Percentiles rank a stretch among this genome's conserved stretches.
phyloP scores from a whole-genome alignment of 176 grass and related monocot genomes.

The Musa itinerans region DNA sequence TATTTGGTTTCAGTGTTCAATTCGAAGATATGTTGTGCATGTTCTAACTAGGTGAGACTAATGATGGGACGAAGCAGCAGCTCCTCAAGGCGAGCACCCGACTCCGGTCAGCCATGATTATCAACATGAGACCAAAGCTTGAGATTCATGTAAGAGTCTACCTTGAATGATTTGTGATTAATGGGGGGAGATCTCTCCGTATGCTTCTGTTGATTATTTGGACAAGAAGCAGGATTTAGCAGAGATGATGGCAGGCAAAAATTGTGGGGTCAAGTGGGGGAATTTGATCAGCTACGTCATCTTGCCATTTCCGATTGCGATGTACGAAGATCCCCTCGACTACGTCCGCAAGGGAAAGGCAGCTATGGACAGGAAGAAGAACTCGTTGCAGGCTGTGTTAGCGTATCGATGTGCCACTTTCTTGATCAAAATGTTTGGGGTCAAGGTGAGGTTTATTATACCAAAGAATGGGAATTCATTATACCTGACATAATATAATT shows the following conservation, averaged over 20 bases:
- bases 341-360: slow-evolving; percentile 13
- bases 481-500: no score
- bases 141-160: slow-evolving; percentile 53
- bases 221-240: slow-evolving; percentile 4
- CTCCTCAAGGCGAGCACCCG: slow-evolving; percentile 21
- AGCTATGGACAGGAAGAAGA: slow-evolving; percentile 6
- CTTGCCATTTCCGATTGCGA: slow-evolving; percentile 1
- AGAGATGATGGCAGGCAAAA: slow-evolving; percentile 15
- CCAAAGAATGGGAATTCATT: not conserved
- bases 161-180: not conserved
- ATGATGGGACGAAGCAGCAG: slow-evolving; percentile 13
- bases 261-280: slow-evolving; percentile 9
- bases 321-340: not conserved
- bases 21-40: not conserved
- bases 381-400: slow-evolving; percentile 1
- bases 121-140: slow-evolving; percentile 63
- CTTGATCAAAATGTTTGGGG: slow-evolving; percentile 2
- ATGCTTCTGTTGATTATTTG: not conserved
- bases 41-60: slow-evolving; percentile 28
- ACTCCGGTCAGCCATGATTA: slow-evolving; percentile 56
- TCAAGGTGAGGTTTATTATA: slow-evolving; percentile 1
- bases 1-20: not conserved
- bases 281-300: slow-evolving; percentile 9
- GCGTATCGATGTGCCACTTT: not conserved
- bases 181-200: not conserved